Conservation (phyloP, 1,284 basidiomycete species). For the Sporisorium graminicola region DNA sequence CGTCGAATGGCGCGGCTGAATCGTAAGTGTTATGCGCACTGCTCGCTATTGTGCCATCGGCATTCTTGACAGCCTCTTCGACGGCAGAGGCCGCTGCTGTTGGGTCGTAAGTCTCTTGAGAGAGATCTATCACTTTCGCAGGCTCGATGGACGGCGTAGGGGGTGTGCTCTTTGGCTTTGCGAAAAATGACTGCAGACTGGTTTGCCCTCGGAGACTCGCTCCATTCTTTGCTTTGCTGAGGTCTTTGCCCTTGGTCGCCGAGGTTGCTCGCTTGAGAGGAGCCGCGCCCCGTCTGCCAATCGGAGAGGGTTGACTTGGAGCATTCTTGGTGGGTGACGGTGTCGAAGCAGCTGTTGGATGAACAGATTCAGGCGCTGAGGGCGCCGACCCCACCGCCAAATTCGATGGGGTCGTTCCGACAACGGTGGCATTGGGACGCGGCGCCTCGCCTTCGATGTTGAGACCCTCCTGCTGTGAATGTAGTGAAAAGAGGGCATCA, state of each 20-base stretch:
- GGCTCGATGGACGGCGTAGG: neutral
- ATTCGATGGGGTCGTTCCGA: neutral
- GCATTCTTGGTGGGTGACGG: conserved; percentile 3
- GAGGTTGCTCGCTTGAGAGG: conserved; percentile 17
- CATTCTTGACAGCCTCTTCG: neutral
- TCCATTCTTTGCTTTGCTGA: conserved; percentile 19
- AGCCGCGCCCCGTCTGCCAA: conserved; percentile 9
- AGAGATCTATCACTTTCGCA: conserved; percentile 3
- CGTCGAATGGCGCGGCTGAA: neutral
- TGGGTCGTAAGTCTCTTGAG: neutral
- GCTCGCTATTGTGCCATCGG: neutral
- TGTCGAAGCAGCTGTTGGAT: neutral
- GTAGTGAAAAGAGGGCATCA: conserved; percentile 38
- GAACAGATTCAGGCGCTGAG: conserved; percentile 10
- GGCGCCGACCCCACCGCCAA: neutral
- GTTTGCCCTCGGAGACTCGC: conserved; percentile 37
- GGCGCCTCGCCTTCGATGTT: conserved; percentile 8
- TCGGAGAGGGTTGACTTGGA: conserved; percentile 24
- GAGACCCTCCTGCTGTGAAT: conserved; percentile 42
- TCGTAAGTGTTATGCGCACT: neutral
- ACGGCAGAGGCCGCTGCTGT: neutral
- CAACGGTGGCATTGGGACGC: neutral
- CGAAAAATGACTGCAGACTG: conserved; percentile 42
- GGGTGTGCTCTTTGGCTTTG: conserved; percentile 14
- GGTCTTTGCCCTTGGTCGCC: conserved; percentile 18